These are phyloP conservation scores for Cyclotella atomus DNA, from an alignment of 108 stramenopile species.

Conservation along the genomic window DNA sequence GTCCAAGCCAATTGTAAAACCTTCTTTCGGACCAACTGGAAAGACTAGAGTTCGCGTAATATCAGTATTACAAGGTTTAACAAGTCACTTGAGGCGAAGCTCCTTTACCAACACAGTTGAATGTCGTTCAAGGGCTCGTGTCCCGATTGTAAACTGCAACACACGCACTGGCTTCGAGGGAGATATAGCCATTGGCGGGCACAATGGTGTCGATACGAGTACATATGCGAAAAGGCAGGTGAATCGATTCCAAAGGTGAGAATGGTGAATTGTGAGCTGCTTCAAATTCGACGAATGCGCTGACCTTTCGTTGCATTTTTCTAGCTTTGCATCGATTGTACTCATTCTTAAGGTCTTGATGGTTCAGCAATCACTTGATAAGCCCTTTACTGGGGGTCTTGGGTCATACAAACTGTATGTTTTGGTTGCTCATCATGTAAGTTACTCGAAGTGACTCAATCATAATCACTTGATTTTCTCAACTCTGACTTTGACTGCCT, in stretches of 20 bases:
- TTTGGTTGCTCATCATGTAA: constrained; percentile 80
- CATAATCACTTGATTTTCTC: too few species aligned
- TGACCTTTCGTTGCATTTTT: neutral
- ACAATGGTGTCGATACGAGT: constrained; percentile 82
- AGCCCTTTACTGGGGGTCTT: constrained; percentile 92
- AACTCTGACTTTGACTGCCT: too few species aligned
- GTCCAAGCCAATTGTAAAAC: constrained; percentile 40
- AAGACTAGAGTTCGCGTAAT: constrained; percentile 54
- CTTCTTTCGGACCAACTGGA: constrained; percentile 56
- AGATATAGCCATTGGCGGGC: constrained; percentile 83
- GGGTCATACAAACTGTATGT: constrained; percentile 92
- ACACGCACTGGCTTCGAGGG: constrained; percentile 75
- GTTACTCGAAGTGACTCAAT: constrained; percentile 19
- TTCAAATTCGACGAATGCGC: neutral
- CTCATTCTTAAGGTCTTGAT: constrained; percentile 77
- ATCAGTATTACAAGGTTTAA: constrained; percentile 45
- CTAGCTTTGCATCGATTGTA: constrained; percentile 74
- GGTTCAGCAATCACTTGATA: constrained; percentile 83
- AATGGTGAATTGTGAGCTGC: neutral
- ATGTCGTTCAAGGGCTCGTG: constrained; percentile 59
- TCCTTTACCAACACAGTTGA: constrained; percentile 51
- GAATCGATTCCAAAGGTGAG: constrained; percentile 69
- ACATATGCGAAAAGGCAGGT: constrained; percentile 63
- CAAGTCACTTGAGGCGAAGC: constrained; percentile 44
- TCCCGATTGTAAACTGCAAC: constrained; percentile 81